These are phyloP conservation scores for Erucastrum elatum DNA, from an alignment of 345 rosid species.

Conservation along the genomic window DNA sequence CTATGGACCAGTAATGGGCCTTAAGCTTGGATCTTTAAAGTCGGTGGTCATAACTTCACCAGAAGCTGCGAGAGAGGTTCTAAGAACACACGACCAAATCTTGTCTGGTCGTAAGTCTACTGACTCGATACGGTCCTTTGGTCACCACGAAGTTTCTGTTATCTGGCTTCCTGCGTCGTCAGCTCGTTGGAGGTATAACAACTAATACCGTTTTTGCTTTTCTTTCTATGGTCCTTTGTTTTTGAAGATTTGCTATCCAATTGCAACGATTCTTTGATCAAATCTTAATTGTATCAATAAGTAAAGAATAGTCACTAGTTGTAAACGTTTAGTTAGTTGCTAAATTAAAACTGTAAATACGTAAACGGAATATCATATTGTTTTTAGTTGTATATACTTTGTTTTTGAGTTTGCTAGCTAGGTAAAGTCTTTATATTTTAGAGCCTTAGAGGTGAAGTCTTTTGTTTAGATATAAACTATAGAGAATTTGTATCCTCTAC, in stretches of 20 bases:
- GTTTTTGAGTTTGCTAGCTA: too few relatives aligned
- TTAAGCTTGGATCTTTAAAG: slow-evolving; percentile 34
- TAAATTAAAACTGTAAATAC: neutral
- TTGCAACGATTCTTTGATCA: neutral
- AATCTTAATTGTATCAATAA: neutral
- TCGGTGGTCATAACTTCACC: slow-evolving; percentile 34
- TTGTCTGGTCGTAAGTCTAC: slow-evolving; percentile 26
- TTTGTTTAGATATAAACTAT: too few relatives aligned
- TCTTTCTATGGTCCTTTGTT: neutral
- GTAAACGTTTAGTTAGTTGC: neutral
- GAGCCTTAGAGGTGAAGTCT: too few relatives aligned
- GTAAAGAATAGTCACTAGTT: neutral
- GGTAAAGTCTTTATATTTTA: too few relatives aligned
- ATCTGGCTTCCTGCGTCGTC: slow-evolving; percentile 36
- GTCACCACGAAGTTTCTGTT: slow-evolving; percentile 33
- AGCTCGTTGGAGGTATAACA: slow-evolving; percentile 30
- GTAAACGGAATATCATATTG: neutral
- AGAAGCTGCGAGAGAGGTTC: slow-evolving; percentile 31
- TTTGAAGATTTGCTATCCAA: neutral
- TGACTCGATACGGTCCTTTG: slow-evolving; percentile 11
- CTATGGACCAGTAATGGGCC: slow-evolving; percentile 51
- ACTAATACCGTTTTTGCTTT: neutral
- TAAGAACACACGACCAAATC: slow-evolving; percentile 41
- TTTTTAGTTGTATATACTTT: too few relatives aligned
- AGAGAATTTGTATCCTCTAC: too few relatives aligned